Percentiles rank a stretch among this genome's conserved stretches.
Conservation (phyloP, 768 basidiomycete genomes). For the Pleurotus djamor region DNA sequence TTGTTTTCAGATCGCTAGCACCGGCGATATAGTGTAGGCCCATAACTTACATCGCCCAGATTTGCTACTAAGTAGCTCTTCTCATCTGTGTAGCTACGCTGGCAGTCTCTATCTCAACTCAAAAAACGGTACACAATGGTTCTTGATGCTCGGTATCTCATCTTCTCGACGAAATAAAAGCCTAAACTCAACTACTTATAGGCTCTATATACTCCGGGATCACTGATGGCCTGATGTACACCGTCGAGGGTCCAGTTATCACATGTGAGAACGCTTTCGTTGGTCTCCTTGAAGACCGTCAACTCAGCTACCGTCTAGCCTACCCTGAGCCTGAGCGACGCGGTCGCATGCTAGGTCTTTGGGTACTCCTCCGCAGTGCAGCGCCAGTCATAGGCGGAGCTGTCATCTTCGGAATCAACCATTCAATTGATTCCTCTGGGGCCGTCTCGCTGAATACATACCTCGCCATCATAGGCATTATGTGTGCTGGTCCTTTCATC, state of each 20-base stretch:
- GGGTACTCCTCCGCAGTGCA: slow-evolving; percentile 30
- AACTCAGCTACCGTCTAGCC: slow-evolving; percentile 12
- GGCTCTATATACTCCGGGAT: slow-evolving; percentile 27
- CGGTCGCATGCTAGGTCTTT: slow-evolving; percentile 29
- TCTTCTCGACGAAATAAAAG: not conserved
- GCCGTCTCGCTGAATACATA: slow-evolving; percentile 29
- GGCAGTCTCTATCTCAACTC: slow-evolving; percentile 30
- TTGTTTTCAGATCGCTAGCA: slow-evolving; percentile 22
- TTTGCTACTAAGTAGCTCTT: too few relatives aligned
- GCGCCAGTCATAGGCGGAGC: slow-evolving; percentile 32
- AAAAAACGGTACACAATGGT: slow-evolving; percentile 31
- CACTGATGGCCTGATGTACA: slow-evolving; percentile 29
- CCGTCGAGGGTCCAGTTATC: slow-evolving; percentile 29
- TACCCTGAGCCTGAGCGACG: slow-evolving; percentile 30
- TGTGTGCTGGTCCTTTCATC: slow-evolving; percentile 32
- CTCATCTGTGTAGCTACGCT: slow-evolving; percentile 18
- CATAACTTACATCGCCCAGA: not conserved
- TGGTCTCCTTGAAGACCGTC: not conserved
- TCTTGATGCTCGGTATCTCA: slow-evolving; percentile 24
- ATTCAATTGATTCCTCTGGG: slow-evolving; percentile 21
- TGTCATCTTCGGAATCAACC: slow-evolving; percentile 28
- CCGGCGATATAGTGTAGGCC: slow-evolving; percentile 26
- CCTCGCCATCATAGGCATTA: slow-evolving; percentile 30
- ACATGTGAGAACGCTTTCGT: slow-evolving; percentile 16
- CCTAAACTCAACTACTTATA: not conserved